Conservation (phyloP, 306 rosid genomes). For the Arachis stenosperma region DNA sequence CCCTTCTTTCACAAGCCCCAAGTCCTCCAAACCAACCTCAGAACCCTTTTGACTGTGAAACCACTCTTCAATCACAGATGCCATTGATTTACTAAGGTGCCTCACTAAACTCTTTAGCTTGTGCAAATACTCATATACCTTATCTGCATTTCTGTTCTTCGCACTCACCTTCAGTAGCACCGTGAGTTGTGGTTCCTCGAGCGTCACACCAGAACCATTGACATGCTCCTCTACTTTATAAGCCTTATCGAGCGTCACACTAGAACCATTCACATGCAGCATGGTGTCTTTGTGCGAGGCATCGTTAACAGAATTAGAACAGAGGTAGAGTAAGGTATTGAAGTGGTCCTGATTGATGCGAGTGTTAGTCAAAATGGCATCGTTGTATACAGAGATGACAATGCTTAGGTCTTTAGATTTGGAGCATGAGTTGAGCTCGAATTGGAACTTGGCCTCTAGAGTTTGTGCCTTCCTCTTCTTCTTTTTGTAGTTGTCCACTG, state of each 20-base stretch:
- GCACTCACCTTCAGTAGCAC: constrained; percentile 71
- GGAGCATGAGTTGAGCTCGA: constrained; percentile 66
- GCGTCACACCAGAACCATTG: constrained; percentile 47
- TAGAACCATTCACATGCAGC: constrained; percentile 53
- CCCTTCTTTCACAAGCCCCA: constrained; percentile 44
- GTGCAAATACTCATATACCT: constrained; percentile 77
- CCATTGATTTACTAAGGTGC: constrained; percentile 60
- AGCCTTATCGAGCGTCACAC: constrained; percentile 65
- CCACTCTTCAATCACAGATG: constrained; percentile 68
- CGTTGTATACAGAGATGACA: constrained; percentile 62
- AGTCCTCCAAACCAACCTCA: constrained; percentile 55
- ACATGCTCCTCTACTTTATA: constrained; percentile 76
- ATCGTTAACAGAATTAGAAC: constrained; percentile 62
- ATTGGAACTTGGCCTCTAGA: constrained; percentile 64
- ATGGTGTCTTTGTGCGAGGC: constrained; percentile 51
- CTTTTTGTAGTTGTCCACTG: constrained; percentile 50
- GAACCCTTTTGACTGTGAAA: constrained; percentile 55
- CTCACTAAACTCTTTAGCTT: constrained; percentile 66
- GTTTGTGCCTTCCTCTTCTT: constrained; percentile 56
- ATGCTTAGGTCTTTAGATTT: constrained; percentile 57
- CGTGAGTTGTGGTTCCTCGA: constrained; percentile 74
- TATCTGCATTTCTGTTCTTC: constrained; percentile 53
- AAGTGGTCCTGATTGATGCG: constrained; percentile 67
- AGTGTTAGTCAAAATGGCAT: constrained; percentile 45
- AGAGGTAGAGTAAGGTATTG: constrained; percentile 86